phyloP scores from a whole-genome alignment of 2,329 filamentous ascomycete species.

The Monilinia fructigena region DNA sequence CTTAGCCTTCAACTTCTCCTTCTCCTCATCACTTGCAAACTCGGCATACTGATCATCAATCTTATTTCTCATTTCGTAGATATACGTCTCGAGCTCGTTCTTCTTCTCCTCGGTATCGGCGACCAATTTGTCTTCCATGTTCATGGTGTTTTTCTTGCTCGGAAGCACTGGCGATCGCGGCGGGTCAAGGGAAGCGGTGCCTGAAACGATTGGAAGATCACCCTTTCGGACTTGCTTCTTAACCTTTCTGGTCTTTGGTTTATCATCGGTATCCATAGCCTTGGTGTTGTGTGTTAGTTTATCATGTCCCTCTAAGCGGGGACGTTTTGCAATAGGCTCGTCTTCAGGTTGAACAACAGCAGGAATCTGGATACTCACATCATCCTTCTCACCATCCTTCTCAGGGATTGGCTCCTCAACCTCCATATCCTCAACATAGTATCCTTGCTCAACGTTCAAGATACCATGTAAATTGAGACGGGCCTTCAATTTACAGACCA shows the following conservation, averaged over 20 bases:
- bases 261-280: constrained; percentile 80
- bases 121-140: constrained; percentile 97
- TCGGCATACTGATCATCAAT: constrained; percentile 88
- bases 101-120: constrained; percentile 99
- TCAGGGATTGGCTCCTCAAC: constrained; percentile 89
- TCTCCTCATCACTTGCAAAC: constrained; percentile 88
- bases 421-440: constrained; percentile 97
- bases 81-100: constrained; percentile 97
- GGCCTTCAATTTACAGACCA: constrained; percentile 99
- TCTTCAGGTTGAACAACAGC: constrained; percentile 28
- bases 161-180: constrained; percentile 61
- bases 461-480: constrained; percentile 95
- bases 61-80: constrained; percentile 96
- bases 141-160: constrained; percentile 89
- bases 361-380: constrained; percentile 55
- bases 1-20: constrained; percentile 79
- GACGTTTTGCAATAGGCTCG: constrained; percentile 34
- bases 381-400: constrained; percentile 56
- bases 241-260: constrained; percentile 87
- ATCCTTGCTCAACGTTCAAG: constrained; percentile 92
- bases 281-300: constrained; percentile 36
- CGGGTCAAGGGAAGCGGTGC: constrained; percentile 75
- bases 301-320: constrained; percentile 28
- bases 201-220: constrained; percentile 82
- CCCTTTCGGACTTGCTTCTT: constrained; percentile 99